A percentile compares a stretch with the other conserved stretches of the same genome.
Conservation (phyloP, 1,139 yeast species). For the Blastobotrys illinoisensis region DNA sequence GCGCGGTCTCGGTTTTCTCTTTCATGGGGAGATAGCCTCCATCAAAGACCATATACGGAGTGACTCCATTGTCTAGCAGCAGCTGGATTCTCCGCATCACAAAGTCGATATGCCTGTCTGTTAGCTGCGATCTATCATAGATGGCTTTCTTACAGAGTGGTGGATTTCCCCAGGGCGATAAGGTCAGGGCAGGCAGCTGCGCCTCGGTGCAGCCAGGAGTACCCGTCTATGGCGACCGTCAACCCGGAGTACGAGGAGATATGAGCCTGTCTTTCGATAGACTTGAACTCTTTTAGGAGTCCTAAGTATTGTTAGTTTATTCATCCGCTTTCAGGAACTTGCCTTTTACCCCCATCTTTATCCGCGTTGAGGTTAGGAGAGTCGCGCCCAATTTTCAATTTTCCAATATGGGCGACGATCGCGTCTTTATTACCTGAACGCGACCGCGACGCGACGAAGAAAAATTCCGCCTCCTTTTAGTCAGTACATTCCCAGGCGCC, state of each 20-base stretch:
- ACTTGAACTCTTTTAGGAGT: constrained; percentile 64
- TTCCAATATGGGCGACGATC: background rate
- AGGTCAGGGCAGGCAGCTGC: constrained; percentile 81
- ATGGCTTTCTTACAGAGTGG: constrained; percentile 34
- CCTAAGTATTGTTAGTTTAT: constrained; percentile 48
- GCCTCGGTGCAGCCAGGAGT: constrained; percentile 94
- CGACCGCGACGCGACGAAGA: background rate
- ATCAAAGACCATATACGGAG: constrained; percentile 88
- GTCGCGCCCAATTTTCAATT: background rate
- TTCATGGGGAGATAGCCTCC: constrained; percentile 86
- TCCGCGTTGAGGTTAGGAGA: background rate
- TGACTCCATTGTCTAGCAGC: constrained; percentile 61
- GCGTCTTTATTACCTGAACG: background rate
- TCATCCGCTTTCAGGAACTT: background rate
- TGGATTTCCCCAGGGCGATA: constrained; percentile 64
- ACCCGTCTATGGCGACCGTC: constrained; percentile 87
- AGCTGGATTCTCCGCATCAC: constrained; percentile 59
- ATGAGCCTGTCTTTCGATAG: constrained; percentile 58
- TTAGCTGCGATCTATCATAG: constrained; percentile 58
- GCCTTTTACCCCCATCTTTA: constrained; percentile 22
- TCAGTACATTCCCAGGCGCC: too few species aligned
- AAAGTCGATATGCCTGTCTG: constrained; percentile 37
- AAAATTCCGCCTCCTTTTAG: too few species aligned
- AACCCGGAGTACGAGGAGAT: constrained; percentile 63
- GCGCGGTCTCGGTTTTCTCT: constrained; percentile 61